phyloP scores from a whole-genome alignment of 768 basidiomycete genomes.

The Pulveroboletus sp. region DNA sequence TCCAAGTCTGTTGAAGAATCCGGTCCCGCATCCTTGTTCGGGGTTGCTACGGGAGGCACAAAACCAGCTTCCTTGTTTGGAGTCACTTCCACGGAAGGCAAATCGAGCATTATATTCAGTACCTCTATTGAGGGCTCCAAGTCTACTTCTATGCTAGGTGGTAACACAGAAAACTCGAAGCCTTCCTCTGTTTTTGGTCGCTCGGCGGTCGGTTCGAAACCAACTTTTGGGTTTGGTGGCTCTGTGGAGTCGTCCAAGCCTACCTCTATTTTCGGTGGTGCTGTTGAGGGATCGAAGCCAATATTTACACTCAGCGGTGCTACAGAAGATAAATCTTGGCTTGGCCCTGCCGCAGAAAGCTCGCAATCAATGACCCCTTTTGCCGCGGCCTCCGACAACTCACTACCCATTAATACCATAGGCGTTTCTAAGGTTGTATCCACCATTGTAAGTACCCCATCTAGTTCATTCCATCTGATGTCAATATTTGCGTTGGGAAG shows the following conservation, averaged over 20 bases:
- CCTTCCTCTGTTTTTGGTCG: slow-evolving; percentile 1
- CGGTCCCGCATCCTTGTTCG: slow-evolving; percentile 16
- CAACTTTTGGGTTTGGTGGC: slow-evolving; percentile 7
- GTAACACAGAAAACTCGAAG: slow-evolving; percentile 3
- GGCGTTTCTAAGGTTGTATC: slow-evolving; percentile 3
- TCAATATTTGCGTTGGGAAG: slow-evolving; percentile 17
- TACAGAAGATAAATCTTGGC: neutral
- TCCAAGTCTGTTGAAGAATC: slow-evolving; percentile 15
- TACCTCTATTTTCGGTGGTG: neutral
- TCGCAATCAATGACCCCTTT: neutral
- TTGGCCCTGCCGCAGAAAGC: neutral
- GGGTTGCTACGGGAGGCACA: slow-evolving; percentile 5
- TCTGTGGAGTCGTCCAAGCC: slow-evolving; percentile 6
- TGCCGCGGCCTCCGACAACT: neutral
- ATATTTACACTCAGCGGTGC: neutral
- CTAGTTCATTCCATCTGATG: slow-evolving; percentile 5
- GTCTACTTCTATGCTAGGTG: slow-evolving; percentile 9
- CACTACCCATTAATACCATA: neutral
- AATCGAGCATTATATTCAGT: slow-evolving; percentile 13
- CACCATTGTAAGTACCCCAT: slow-evolving; percentile 2
- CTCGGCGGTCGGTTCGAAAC: slow-evolving; percentile 6
- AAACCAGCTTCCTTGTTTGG: slow-evolving; percentile 5
- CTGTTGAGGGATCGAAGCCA: slow-evolving; percentile 3
- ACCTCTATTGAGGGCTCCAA: slow-evolving; percentile 11
- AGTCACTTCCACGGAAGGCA: slow-evolving; percentile 5